Evolutionary conservation across 2,329 filamentous ascomycete genomes (phyloP).

Genomic region (Diaporthe citriasiana): DNA sequence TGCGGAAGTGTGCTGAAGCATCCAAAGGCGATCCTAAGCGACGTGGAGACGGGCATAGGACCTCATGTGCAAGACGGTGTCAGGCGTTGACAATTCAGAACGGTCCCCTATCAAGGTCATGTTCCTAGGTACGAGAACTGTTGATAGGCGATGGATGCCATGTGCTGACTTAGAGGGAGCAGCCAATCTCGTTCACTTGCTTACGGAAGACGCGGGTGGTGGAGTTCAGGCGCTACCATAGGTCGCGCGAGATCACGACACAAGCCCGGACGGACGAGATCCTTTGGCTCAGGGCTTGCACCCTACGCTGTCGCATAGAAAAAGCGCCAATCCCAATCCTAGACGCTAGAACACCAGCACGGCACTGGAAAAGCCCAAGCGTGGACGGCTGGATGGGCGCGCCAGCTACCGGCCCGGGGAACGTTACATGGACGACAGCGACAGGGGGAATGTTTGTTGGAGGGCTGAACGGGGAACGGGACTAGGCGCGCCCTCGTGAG

Average conservation of each 20-base stretch:
- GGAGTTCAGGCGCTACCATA: background rate
- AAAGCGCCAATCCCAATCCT: background rate
- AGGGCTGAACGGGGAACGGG: background rate
- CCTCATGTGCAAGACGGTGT: background rate
- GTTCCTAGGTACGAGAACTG: background rate
- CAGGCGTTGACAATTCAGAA: background rate
- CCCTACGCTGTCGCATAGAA: background rate
- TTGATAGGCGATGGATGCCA: background rate
- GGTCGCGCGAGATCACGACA: background rate
- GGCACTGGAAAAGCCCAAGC: background rate
- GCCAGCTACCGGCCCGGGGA: conserved; percentile 6
- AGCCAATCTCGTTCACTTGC: no score
- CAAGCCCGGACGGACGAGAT: background rate
- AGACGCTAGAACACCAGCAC: background rate
- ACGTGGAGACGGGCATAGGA: background rate
- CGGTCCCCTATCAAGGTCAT: background rate
- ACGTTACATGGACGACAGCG: conserved; percentile 23
- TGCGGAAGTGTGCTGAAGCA: background rate
- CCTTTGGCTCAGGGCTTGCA: background rate
- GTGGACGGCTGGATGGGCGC: background rate
- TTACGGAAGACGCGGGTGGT: no score
- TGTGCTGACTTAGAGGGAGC: background rate
- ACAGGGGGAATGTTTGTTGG: background rate
- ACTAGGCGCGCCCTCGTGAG: conserved; percentile 2
- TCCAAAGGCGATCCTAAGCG: background rate